Percentiles rank a stretch among this genome's conserved stretches.
These are phyloP conservation scores for Cordyceps farinosa DNA, from an alignment of 2,329 filamentous ascomycete species.

Conservation along the genomic window DNA sequence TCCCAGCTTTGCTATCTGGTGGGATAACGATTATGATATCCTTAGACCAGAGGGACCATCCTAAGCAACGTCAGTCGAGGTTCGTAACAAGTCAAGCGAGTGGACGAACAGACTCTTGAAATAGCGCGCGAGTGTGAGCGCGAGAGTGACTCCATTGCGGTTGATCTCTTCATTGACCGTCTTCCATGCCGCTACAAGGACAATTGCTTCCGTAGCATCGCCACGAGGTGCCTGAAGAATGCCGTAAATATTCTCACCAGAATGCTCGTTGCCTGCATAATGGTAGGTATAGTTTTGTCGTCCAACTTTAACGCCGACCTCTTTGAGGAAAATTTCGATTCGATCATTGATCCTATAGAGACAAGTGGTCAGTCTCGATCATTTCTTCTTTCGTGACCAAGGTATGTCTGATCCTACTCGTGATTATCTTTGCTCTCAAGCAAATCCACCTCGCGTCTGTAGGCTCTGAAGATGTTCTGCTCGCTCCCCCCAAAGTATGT, in stretches of 20 bases:
- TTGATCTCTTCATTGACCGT: conserved; percentile 79
- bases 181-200: conserved; percentile 83
- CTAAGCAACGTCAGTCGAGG: conserved; percentile 31
- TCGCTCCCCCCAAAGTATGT: conserved; percentile 97
- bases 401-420: conserved; percentile 39
- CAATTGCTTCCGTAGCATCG: conserved; percentile 95
- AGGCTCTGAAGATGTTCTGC: conserved; percentile 89
- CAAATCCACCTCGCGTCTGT: conserved; percentile 74
- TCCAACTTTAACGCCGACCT: conserved; percentile 80
- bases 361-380: conserved; percentile 1
- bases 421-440: conserved; percentile 52
- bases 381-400: not conserved
- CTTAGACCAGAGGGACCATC: conserved; percentile 98
- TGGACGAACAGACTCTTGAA: conserved; percentile 65
- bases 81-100: not conserved
- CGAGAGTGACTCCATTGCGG: conserved; percentile 79
- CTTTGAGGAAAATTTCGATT: conserved; percentile 70
- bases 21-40: conserved; percentile 92
- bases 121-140: conserved; percentile 84
- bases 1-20: conserved; percentile 82
- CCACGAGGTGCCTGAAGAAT: conserved; percentile 90
- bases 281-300: conserved; percentile 84
- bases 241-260: conserved; percentile 88
- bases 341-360: conserved; percentile 58
- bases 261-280: conserved; percentile 68